A percentile compares a stretch with the other conserved stretches of the same genome.
Conservation (phyloP, 164 flowering plant species). For the Vitis rupestris region DNA sequence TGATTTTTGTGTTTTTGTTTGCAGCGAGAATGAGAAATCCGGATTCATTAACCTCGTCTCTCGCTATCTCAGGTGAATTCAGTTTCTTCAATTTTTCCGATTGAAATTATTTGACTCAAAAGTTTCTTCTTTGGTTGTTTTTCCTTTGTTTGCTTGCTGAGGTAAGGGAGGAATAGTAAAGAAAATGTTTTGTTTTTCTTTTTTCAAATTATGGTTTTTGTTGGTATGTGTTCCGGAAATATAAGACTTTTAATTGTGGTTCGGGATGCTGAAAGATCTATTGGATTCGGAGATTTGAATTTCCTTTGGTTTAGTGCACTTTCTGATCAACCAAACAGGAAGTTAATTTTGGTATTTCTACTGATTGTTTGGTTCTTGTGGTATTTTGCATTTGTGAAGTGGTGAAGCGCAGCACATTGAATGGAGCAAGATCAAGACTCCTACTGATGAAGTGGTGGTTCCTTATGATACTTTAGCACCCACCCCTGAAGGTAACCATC, state of each 20-base stretch:
- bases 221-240: no score
- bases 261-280: no score
- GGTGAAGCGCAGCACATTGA: conserved; percentile 93
- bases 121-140: not conserved
- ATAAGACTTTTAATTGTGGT: no score
- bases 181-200: no score
- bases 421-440: conserved; percentile 98
- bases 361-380: not conserved
- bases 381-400: conserved; percentile 28
- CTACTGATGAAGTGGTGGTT: conserved; percentile 93
- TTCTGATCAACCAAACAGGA: not conserved
- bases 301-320: not conserved
- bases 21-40: conserved; percentile 90
- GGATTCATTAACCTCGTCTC: conserved; percentile 89
- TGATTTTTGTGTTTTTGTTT: conserved; percentile 8
- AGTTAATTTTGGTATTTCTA: no score
- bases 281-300: not conserved
- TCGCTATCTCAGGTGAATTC: conserved; percentile 82
- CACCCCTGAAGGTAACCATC: conserved; percentile 61
- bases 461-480: conserved; percentile 79
- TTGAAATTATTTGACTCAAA: no score
- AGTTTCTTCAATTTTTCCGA: not conserved
- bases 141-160: not conserved
- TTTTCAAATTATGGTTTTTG: no score
- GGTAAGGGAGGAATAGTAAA: not conserved